A percentile compares a stretch with the other conserved stretches of the same genome.
Evolutionary conservation across 345 rosid genomes (phyloP).

Genomic region (Acer yangbiense): DNA sequence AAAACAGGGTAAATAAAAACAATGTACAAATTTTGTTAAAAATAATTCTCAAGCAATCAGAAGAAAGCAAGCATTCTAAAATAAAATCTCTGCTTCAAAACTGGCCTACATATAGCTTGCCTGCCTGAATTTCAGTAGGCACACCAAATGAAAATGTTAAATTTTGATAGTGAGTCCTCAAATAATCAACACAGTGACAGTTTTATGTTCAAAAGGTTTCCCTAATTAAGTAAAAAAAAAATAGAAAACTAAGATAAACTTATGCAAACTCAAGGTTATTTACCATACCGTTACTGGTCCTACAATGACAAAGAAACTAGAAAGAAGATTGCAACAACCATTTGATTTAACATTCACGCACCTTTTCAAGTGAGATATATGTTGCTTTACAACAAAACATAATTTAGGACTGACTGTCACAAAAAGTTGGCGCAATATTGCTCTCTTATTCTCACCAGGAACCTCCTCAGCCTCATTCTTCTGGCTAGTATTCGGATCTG

Average conservation of each 20-base stretch:
- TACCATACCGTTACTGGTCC: background rate
- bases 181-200: background rate
- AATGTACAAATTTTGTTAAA: too few species aligned
- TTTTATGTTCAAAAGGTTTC: background rate
- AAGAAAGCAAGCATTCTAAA: background rate
- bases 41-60: background rate
- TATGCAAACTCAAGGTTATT: background rate
- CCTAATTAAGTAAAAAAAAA: background rate
- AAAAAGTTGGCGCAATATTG: slow-evolving; percentile 46
- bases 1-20: background rate
- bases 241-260: background rate
- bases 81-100: background rate
- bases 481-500: background rate
- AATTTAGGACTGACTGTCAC: slow-evolving; percentile 51
- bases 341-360: slow-evolving; percentile 4
- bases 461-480: background rate
- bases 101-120: too few species aligned
- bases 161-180: background rate
- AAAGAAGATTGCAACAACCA: background rate
- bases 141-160: background rate
- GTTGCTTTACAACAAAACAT: slow-evolving; percentile 47
- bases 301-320: background rate
- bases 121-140: too few species aligned
- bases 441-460: slow-evolving; percentile 15
- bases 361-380: slow-evolving; percentile 50